These are phyloP conservation scores for Fusarium dimerum DNA, from an alignment of 2,329 filamentous ascomycete genomes.

Conservation along the genomic window DNA sequence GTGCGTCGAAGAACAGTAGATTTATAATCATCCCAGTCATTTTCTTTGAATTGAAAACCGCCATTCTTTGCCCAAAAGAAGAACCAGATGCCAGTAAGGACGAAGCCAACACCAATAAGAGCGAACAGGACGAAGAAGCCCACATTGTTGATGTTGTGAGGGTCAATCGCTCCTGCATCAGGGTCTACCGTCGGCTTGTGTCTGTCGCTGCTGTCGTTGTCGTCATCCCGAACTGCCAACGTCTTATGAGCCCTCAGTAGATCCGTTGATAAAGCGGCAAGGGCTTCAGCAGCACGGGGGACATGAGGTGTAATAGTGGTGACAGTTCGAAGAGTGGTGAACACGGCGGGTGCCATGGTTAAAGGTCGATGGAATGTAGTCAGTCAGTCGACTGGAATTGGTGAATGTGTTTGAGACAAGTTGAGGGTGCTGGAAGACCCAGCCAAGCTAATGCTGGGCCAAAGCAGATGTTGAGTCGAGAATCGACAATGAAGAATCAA, in stretches of 20 bases:
- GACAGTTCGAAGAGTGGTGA: constrained; percentile 32
- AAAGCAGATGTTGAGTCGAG: constrained; percentile 7
- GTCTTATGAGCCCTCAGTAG: constrained; percentile 43
- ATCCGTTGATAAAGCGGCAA: constrained; percentile 40
- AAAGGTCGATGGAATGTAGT: constrained; percentile 14
- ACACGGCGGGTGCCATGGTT: constrained; percentile 44
- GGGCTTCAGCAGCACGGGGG: constrained; percentile 22
- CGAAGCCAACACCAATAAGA: constrained; percentile 75
- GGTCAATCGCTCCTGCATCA: constrained; percentile 50
- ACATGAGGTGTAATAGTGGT: constrained; percentile 24
- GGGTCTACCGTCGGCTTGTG: constrained; percentile 40
- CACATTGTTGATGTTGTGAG: constrained; percentile 61
- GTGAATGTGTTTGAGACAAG: constrained; percentile 17
- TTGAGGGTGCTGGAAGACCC: constrained; percentile 30
- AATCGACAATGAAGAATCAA: background rate
- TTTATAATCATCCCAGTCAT: constrained; percentile 99
- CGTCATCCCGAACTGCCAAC: constrained; percentile 42
- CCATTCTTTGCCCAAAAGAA: constrained; percentile 99
- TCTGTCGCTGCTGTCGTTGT: constrained; percentile 29
- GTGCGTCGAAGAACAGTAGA: constrained; percentile 86
- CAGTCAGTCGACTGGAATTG: constrained; percentile 13
- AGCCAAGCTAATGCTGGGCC: constrained; percentile 24
- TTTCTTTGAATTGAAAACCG: constrained; percentile 81
- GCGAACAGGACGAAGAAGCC: constrained; percentile 86
- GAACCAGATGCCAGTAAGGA: constrained; percentile 84